Evolutionary conservation across 139 green algal genomes (phyloP), one percentile per base, ranked within the genome.

Genomic region (Monoraphidium neglectum): DNA sequence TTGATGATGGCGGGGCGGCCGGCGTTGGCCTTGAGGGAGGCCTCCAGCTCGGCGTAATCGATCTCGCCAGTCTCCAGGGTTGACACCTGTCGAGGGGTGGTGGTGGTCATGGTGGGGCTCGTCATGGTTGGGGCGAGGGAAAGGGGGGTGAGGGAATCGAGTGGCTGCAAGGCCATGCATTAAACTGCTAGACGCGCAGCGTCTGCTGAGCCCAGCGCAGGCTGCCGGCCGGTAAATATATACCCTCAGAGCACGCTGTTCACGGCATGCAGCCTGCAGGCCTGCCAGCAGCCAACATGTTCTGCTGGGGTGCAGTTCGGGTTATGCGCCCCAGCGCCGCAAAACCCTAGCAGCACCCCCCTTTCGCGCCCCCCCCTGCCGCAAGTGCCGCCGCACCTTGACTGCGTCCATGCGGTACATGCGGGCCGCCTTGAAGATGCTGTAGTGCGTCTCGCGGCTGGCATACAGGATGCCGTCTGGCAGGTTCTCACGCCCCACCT

Each of bases 401-500:
- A 91, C 90, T 21, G 85, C 76, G 38, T 97, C 89, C 94, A 99
- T 99, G 70, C 95, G 87, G 86, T 99, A 99, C 94, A 98, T 98
- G 72, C 91, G 83, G 0, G 87, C 94, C 1, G 95, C 95, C 84
- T 99, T 99, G 86, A 98, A 97, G 4, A 99, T 92, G 0, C 92
- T 98, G 86, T 99, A 99, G 85, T 99, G 95, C 1, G 91, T 91
- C 82, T 98, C 95, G n/a, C 72, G 61, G 16, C 87, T 95, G 28
- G 93, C 85, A 68, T 98, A 98, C 73, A 98, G 74, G 33, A 98
- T 84, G 72, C 94, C 93, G 70, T 97, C 90, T 0, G 93, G 93
- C 62, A 95, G 85, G 80, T 92, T 93, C 78, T 97, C 93, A 0
- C 93, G 87, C 10, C 95, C 95, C n/a, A n/a, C n/a, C n/a, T n/a